phyloP scores from a whole-genome alignment of 108 stramenopile genomes.

The Nitzschia sp. region DNA sequence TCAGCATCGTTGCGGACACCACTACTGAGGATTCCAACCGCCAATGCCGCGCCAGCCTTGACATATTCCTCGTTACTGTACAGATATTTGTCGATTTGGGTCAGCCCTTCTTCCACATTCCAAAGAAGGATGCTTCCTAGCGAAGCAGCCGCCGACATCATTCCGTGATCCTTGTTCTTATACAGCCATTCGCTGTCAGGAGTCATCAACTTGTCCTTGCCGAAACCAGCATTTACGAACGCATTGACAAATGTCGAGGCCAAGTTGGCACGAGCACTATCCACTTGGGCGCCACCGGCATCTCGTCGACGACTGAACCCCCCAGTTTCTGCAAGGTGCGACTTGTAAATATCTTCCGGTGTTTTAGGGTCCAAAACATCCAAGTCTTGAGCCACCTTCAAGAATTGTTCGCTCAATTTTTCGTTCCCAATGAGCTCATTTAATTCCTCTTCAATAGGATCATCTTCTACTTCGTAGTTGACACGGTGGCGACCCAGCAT shows the following conservation, averaged over 20 bases:
- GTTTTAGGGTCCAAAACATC: slow-evolving; percentile 96
- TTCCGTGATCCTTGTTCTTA: slow-evolving; percentile 99
- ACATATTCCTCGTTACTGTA: slow-evolving; percentile 95
- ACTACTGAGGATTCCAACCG: slow-evolving; percentile 93
- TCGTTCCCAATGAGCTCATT: slow-evolving; percentile 96
- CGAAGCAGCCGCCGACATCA: slow-evolving; percentile 97
- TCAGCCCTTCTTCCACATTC: slow-evolving; percentile 99
- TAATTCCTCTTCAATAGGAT: slow-evolving; percentile 83
- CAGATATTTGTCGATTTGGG: slow-evolving; percentile 97
- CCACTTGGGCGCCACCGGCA: slow-evolving; percentile 80
- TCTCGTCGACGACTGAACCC: slow-evolving; percentile 88
- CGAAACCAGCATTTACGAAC: slow-evolving; percentile 98
- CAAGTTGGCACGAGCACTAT: slow-evolving; percentile 98
- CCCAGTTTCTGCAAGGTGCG: slow-evolving; percentile 94
- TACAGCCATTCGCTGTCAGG: slow-evolving; percentile 92
- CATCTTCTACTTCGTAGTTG: slow-evolving; percentile 83
- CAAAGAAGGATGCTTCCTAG: slow-evolving; percentile 95
- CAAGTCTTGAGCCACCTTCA: slow-evolving; percentile 88
- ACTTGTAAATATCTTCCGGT: slow-evolving; percentile 99
- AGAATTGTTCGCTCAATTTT: slow-evolving; percentile 86
- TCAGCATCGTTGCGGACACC: slow-evolving; percentile 98
- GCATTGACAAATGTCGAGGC: slow-evolving; percentile 99
- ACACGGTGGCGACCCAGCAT: slow-evolving; percentile 86
- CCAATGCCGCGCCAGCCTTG: slow-evolving; percentile 97
- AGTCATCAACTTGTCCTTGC: slow-evolving; percentile 93